Conservation (phyloP, 2,329 filamentous ascomycete genomes). For the Sphaceloma murrayae region DNA sequence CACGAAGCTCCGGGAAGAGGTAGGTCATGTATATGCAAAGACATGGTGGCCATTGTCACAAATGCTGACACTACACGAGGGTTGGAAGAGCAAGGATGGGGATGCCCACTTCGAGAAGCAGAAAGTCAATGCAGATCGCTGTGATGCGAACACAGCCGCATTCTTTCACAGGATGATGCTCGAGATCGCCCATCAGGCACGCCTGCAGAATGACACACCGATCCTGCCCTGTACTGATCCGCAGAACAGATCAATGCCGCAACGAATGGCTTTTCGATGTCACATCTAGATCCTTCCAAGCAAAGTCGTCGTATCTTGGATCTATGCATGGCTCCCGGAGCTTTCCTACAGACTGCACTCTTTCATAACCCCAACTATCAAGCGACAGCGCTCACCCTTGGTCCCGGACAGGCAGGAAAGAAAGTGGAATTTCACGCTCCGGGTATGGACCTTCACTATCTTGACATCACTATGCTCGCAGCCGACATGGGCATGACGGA, state of each 20-base stretch:
- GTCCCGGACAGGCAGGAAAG: slow-evolving; percentile 35
- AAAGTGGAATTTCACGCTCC: slow-evolving; percentile 26
- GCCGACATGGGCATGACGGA: slow-evolving; percentile 28
- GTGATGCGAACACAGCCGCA: slow-evolving; percentile 18
- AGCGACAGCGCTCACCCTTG: slow-evolving; percentile 28
- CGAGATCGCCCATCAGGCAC: slow-evolving; percentile 34
- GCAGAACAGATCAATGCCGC: slow-evolving; percentile 34
- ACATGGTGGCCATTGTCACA: too few relatives aligned
- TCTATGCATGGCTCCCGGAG: slow-evolving; percentile 49
- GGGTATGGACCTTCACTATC: slow-evolving; percentile 21
- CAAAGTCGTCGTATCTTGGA: slow-evolving; percentile 41
- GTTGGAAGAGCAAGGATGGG: slow-evolving; percentile 37
- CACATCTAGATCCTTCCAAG: neutral
- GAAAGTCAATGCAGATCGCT: slow-evolving; percentile 32
- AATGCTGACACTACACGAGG: too few relatives aligned
- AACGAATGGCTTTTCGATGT: slow-evolving; percentile 29
- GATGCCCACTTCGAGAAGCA: slow-evolving; percentile 38
- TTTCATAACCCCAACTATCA: slow-evolving; percentile 30
- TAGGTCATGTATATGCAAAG: too few relatives aligned
- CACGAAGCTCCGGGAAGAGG: too few relatives aligned
- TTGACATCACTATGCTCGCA: slow-evolving; percentile 46
- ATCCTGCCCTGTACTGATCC: too few relatives aligned
- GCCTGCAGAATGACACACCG: too few relatives aligned
- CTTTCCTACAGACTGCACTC: slow-evolving; percentile 37
- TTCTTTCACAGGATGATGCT: slow-evolving; percentile 38